Percentiles rank a stretch among this genome's conserved stretches.
Conservation (phyloP, 176 grass and related monocot genomes). For the Oryza longistaminata region DNA sequence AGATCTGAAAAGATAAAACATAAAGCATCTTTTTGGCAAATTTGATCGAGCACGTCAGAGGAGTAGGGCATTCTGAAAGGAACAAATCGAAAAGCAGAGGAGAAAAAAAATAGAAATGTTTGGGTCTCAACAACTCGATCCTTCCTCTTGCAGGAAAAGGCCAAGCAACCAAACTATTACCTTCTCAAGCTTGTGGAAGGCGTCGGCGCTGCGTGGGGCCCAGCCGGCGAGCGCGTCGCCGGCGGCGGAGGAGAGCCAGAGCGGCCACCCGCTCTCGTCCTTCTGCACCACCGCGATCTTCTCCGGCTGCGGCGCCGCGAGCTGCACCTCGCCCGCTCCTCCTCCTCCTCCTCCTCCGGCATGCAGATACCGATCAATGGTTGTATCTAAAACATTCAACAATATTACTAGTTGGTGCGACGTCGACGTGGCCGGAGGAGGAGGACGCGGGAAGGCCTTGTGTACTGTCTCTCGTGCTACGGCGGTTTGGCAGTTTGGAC, state of each 20-base stretch:
- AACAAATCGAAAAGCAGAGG: background rate
- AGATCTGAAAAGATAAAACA: background rate
- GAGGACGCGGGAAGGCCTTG: conserved; percentile 17
- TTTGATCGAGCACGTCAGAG: background rate
- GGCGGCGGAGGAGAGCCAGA: conserved; percentile 75
- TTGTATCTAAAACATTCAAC: too few species aligned
- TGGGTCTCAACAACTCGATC: background rate
- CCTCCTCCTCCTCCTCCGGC: background rate
- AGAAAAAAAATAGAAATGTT: conserved; percentile 7
- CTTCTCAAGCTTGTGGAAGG: conserved; percentile 92
- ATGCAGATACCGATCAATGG: too few species aligned
- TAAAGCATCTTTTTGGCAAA: background rate
- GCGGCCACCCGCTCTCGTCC: conserved; percentile 73
- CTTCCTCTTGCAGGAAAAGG: background rate
- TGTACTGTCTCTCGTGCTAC: background rate
- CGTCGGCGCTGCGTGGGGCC: conserved; percentile 77
- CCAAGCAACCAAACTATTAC: conserved; percentile 34
- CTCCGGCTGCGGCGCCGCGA: conserved; percentile 44
- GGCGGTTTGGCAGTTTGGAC: conserved; percentile 38
- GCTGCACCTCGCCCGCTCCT: conserved; percentile 31
- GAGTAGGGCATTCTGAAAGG: background rate
- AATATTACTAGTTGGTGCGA: too few species aligned
- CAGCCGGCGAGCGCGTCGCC: conserved; percentile 76
- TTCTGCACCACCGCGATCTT: conserved; percentile 47
- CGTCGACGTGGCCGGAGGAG: conserved; percentile 13